These are phyloP conservation scores for Sugiyamaella paludigena DNA, from an alignment of 1,139 yeast genomes.

Conservation along the genomic window DNA sequence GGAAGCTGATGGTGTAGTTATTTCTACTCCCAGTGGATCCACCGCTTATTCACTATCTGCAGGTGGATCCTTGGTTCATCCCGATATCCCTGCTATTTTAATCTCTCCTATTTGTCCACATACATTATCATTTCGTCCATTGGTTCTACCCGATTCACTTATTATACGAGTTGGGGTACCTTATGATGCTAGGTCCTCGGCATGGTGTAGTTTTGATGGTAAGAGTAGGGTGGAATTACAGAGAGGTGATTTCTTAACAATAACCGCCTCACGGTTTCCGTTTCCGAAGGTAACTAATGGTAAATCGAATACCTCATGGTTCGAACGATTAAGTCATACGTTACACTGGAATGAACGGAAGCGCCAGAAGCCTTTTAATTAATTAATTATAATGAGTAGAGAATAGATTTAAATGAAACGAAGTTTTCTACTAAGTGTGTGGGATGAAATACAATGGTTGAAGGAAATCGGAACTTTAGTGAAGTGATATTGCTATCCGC, in stretches of 20 bases:
- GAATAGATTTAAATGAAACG: too few relatives aligned
- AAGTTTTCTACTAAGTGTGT: too few relatives aligned
- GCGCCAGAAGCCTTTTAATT: slow-evolving; percentile 35
- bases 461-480: too few relatives aligned
- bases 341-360: slow-evolving; percentile 57
- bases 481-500: too few relatives aligned
- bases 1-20: slow-evolving; percentile 81
- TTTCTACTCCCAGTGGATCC: slow-evolving; percentile 88
- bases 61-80: slow-evolving; percentile 88
- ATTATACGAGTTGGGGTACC: slow-evolving; percentile 70
- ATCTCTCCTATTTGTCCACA: slow-evolving; percentile 87
- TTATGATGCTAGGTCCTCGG: slow-evolving; percentile 60
- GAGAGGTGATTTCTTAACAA: slow-evolving; percentile 69
- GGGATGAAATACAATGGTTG: too few relatives aligned
- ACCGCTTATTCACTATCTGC: slow-evolving; percentile 86
- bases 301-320: slow-evolving; percentile 47
- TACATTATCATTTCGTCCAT: slow-evolving; percentile 77
- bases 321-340: slow-evolving; percentile 46
- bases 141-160: slow-evolving; percentile 70
- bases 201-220: slow-evolving; percentile 85
- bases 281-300: slow-evolving; percentile 65
- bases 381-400: neutral
- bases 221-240: slow-evolving; percentile 62
- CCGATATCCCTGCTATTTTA: slow-evolving; percentile 75
- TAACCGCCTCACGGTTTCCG: slow-evolving; percentile 71